Conservation (phyloP, 495 filamentous ascomycete species). For the Penicillium tannophilum region DNA sequence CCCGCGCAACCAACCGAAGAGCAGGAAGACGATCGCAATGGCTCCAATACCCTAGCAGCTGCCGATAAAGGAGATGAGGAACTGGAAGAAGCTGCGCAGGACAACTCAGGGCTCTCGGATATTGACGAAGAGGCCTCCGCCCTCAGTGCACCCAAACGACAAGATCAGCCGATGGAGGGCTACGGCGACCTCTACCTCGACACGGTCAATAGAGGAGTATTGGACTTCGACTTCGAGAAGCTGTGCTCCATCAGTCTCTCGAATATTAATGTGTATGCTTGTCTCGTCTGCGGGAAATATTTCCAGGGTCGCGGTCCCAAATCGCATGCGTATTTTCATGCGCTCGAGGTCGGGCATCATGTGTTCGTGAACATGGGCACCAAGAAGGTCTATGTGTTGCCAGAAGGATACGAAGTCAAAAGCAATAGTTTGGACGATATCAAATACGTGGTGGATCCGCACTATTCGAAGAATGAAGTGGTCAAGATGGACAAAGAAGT, state of each 20-base stretch:
- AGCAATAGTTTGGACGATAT: conserved; percentile 97
- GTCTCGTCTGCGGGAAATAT: conserved; percentile 96
- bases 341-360: conserved; percentile 91
- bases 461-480: conserved; percentile 77
- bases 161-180: conserved; percentile 79
- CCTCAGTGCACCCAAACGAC: conserved; percentile 55
- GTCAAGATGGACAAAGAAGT: conserved; percentile 76
- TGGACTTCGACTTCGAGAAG: conserved; percentile 98
- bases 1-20: conserved; percentile 39
- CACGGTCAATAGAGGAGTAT: conserved; percentile 83
- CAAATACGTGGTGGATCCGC: conserved; percentile 96
- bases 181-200: conserved; percentile 97
- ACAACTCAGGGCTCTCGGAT: conserved; percentile 33
- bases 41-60: conserved; percentile 39
- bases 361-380: conserved; percentile 97
- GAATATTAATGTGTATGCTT: conserved; percentile 99
- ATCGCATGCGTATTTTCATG: conserved; percentile 96
- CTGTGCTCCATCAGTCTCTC: conserved; percentile 92
- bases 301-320: conserved; percentile 93
- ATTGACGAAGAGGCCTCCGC: conserved; percentile 44
- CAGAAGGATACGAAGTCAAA: conserved; percentile 95
- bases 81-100: conserved; percentile 41
- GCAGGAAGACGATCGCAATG: conserved; percentile 41
- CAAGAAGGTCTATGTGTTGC: conserved; percentile 93
- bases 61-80: conserved; percentile 44